Conservation (phyloP, 1,139 yeast genomes). For the Diutina rugosa region DNA sequence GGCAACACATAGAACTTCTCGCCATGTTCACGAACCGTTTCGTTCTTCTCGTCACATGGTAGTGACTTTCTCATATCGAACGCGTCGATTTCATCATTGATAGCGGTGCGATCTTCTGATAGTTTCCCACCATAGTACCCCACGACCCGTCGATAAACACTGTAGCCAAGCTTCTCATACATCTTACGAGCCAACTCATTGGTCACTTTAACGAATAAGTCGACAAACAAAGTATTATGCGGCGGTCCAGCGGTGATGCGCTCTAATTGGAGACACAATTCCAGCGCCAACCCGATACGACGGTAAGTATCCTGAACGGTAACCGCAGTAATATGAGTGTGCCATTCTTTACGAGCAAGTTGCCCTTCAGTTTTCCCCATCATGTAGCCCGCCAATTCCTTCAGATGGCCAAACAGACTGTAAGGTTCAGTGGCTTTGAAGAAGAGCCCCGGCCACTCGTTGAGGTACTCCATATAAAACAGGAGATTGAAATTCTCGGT, state of each 20-base stretch:
- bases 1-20: constrained; percentile 47
- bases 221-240: constrained; percentile 71
- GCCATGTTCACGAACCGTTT: constrained; percentile 48
- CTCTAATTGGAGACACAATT: constrained; percentile 62
- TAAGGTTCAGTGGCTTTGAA: constrained; percentile 42
- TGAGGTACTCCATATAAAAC: constrained; percentile 74
- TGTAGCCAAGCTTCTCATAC: constrained; percentile 78
- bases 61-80: constrained; percentile 71
- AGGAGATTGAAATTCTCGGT: constrained; percentile 84
- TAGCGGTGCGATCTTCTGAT: constrained; percentile 30
- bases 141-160: constrained; percentile 76
- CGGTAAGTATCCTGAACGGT: constrained; percentile 78
- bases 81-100: constrained; percentile 69
- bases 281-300: constrained; percentile 73
- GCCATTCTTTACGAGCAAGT: constrained; percentile 65
- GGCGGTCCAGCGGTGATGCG: constrained; percentile 55
- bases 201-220: constrained; percentile 80
- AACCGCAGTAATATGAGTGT: constrained; percentile 93
- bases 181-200: constrained; percentile 68
- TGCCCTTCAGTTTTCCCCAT: constrained; percentile 94
- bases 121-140: constrained; percentile 61
- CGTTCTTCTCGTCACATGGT: constrained; percentile 36
- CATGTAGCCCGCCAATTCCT: constrained; percentile 47
- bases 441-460: constrained; percentile 80
- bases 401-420: neutral